Percentiles rank a stretch among this genome's conserved stretches.
Evolutionary conservation across 1,139 yeast species (phyloP).

Genomic region (Entelexis paramagnoliae): DNA sequence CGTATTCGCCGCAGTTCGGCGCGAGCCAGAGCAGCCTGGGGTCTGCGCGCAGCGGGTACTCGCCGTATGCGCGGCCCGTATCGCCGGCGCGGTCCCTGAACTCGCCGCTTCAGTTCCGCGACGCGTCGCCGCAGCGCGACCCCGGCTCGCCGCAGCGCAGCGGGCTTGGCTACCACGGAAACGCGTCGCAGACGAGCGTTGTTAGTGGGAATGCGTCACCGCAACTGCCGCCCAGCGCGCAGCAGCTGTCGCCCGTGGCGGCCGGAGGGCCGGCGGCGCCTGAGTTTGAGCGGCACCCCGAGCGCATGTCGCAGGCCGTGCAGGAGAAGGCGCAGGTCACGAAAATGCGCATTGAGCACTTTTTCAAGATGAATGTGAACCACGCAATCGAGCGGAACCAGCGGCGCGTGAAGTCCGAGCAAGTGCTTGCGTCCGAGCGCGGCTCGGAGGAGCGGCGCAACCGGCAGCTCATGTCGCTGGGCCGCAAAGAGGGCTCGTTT

Average conservation of each 20-base stretch:
- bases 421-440: slow-evolving; percentile 46
- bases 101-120: slow-evolving; percentile 19
- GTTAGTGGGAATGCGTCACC: slow-evolving; percentile 10
- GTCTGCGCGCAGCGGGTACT: slow-evolving; percentile 13
- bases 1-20: slow-evolving; percentile 19
- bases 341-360: slow-evolving; percentile 54
- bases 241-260: slow-evolving; percentile 14
- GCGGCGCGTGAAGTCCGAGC: slow-evolving; percentile 54
- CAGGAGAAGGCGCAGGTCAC: slow-evolving; percentile 57
- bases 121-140: slow-evolving; percentile 17
- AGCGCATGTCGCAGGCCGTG: slow-evolving; percentile 44
- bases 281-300: slow-evolving; percentile 74
- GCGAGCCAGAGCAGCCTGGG: slow-evolving; percentile 19
- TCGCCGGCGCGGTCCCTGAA: slow-evolving; percentile 19
- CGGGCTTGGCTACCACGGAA: slow-evolving; percentile 16
- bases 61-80: slow-evolving; percentile 14
- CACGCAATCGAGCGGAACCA: slow-evolving; percentile 67
- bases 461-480: slow-evolving; percentile 53
- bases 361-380: slow-evolving; percentile 56
- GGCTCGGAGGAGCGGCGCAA: slow-evolving; percentile 58
- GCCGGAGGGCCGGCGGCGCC: slow-evolving; percentile 9
- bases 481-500: slow-evolving; percentile 58
- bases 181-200: slow-evolving; percentile 17
- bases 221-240: slow-evolving; percentile 8
- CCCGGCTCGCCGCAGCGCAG: slow-evolving; percentile 18